Conservation (phyloP, 441 rosid genomes). For the Populus hybrid region DNA sequence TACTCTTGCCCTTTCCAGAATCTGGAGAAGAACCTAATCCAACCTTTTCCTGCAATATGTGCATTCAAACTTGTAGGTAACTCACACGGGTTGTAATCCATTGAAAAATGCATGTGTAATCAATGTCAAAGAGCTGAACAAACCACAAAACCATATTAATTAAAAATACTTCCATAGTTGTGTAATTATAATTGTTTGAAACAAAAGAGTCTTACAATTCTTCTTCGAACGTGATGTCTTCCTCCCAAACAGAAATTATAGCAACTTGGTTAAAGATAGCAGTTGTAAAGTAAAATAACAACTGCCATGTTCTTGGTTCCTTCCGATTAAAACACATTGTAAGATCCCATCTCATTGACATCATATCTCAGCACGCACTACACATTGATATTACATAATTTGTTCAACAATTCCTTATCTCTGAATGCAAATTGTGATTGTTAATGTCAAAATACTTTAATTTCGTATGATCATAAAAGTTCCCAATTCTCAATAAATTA, state of each 20-base stretch:
- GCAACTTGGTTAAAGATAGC: neutral
- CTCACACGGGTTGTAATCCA: neutral
- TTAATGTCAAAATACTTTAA: neutral
- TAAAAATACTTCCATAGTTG: neutral
- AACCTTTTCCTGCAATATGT: constrained; percentile 58
- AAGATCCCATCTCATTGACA: neutral
- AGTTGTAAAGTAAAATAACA: neutral
- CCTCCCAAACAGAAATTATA: neutral
- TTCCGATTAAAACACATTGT: neutral
- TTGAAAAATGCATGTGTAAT: neutral
- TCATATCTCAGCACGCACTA: neutral
- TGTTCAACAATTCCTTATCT: neutral
- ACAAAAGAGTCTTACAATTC: neutral
- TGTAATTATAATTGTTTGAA: neutral
- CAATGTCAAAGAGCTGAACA: neutral
- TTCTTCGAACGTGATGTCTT: neutral
- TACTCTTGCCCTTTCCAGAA: constrained; percentile 88
- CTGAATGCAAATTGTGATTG: neutral
- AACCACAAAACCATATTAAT: neutral
- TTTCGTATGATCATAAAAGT: neutral
- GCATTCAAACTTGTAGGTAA: neutral
- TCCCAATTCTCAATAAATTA: neutral
- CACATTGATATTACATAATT: neutral
- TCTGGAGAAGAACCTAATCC: constrained; percentile 64
- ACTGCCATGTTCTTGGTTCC: neutral